Evolutionary conservation across 164 flowering plant species (phyloP), one percentile per base, ranked within the genome.

Genomic region (Vitis amurensis): DNA sequence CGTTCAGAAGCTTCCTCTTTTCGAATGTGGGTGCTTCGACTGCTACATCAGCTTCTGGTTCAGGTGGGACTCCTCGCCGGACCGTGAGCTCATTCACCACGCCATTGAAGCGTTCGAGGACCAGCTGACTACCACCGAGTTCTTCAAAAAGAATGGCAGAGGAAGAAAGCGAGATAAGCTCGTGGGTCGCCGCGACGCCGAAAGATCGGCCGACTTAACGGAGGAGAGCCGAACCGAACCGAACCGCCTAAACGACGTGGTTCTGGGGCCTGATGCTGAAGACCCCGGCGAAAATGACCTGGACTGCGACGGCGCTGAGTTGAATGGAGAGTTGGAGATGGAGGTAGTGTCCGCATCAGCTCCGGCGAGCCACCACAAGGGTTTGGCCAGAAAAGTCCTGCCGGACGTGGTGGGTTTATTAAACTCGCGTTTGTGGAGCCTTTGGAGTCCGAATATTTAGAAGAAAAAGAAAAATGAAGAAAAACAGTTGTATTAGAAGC

Each of bases 331-430:
- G 5, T 19, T 64, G 50, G 67, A 50, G 55, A 51, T 29, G 67
- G 67, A 7, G 64, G 68, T 11, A 27, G 65, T 14, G 55, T 4
- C 16, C 14, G 55, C 19, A n/a, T 27, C 51, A 37, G 16, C n/a
- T 49, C 61, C 63, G 68, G 23, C 10, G 75, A 68, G 47, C 16
- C 2, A 51, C 56, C 75, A 68, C 58, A 76, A 69, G 67, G 69
- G 73, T 14, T 64, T 72, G 64, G 79, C 73, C 9, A 64, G 73
- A 58, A 76, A 76, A 68, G 76, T 72, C 9, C 50, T 72, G 47
- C 79, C 79, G 69, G 79, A 72, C 64, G 72, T 72, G 62, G 50
- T 76, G 67, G 76, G 79, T 37, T 23, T 76, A 53, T 59, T 76
- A 2, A 64, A 67, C 11, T 73, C 68, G 15, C 71, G 77, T 61